Percentiles rank a stretch among this genome's conserved stretches.
Conservation (phyloP, 208 protist genomes). For the Leishmania martiniquensis region DNA sequence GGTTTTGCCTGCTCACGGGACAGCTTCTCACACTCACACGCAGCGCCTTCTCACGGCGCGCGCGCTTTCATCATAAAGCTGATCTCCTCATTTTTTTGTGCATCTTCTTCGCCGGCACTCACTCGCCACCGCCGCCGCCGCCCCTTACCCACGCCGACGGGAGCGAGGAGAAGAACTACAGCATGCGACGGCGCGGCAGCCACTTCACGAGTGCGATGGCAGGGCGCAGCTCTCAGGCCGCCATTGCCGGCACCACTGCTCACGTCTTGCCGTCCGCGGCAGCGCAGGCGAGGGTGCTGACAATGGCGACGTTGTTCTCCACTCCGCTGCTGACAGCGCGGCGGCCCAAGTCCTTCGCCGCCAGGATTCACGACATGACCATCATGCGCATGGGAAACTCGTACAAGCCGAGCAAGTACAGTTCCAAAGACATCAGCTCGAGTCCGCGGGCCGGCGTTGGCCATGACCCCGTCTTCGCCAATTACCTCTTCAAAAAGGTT, state of each 20-base stretch:
- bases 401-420: conserved; percentile 42
- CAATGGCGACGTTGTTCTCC: neutral
- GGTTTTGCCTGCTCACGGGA: neutral
- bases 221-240: neutral
- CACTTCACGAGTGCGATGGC: neutral
- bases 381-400: conserved; percentile 39
- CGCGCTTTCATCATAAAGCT: neutral
- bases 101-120: neutral
- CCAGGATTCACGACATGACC: conserved; percentile 45
- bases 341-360: conserved; percentile 40
- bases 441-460: conserved; percentile 39
- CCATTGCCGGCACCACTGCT: neutral
- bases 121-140: neutral
- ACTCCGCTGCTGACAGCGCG: conserved; percentile 2
- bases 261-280: neutral
- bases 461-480: conserved; percentile 40
- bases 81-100: neutral
- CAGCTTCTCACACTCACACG: neutral
- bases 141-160: too few species aligned
- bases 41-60: too few species aligned
- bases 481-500: conserved; percentile 30
- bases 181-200: neutral
- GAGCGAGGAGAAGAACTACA: neutral
- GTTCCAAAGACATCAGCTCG: conserved; percentile 39
- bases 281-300: neutral